Percentiles rank a stretch among this genome's conserved stretches.
Conservation (phyloP, 176 grass and related monocot species). For the Aegilops tauschii region DNA sequence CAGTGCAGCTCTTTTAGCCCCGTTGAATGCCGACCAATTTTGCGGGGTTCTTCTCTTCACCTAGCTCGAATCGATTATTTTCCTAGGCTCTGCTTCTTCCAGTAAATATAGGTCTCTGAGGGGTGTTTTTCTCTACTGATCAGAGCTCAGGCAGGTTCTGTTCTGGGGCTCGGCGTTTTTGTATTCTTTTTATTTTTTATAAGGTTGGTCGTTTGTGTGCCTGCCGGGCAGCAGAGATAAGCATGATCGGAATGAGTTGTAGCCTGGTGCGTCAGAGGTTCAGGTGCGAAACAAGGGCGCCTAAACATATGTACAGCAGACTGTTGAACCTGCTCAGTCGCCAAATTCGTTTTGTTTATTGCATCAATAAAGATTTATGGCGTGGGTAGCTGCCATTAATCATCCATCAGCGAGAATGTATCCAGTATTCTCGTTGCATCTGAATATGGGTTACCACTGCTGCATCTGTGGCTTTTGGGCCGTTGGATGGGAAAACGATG, state of each 20-base stretch:
- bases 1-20: slow-evolving; percentile 66
- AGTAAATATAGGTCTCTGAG: slow-evolving; percentile 16
- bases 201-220: slow-evolving; percentile 8
- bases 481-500: background rate
- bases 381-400: background rate
- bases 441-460: background rate
- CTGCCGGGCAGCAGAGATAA: slow-evolving; percentile 7
- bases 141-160: slow-evolving; percentile 34
- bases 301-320: slow-evolving; percentile 39
- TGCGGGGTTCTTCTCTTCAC: background rate
- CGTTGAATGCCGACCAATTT: slow-evolving; percentile 2
- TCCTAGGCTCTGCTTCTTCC: slow-evolving; percentile 22
- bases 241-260: slow-evolving; percentile 11
- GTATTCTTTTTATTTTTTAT: background rate
- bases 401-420: background rate
- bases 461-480: background rate
- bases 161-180: slow-evolving; percentile 24
- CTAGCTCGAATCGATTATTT: background rate
- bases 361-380: slow-evolving; percentile 6
- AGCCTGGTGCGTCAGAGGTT: background rate
- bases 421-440: too few species aligned
- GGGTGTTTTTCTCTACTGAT: slow-evolving; percentile 13
- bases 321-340: background rate
- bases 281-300: too few species aligned
- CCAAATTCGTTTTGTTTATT: slow-evolving; percentile 9